These are phyloP conservation scores for Ophiostoma novo-ulmi DNA, from an alignment of 2,329 filamentous ascomycete species.

Conservation along the genomic window DNA sequence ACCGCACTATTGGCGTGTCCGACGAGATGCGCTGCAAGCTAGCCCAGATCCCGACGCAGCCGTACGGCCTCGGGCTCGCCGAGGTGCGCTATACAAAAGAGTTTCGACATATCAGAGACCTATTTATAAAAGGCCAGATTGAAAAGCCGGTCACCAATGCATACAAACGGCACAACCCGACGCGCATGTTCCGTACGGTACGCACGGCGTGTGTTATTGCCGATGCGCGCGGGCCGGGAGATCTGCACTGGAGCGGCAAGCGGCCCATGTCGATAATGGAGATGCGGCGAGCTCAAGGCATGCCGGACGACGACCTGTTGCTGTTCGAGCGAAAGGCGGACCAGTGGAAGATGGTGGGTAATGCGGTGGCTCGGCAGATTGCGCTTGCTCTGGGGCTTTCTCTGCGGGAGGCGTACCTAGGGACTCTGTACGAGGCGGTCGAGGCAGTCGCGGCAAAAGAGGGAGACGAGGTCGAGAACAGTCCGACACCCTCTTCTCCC, in stretches of 20 bases:
- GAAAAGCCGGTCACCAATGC: constrained; percentile 27
- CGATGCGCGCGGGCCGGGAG: constrained; percentile 52
- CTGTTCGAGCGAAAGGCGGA: constrained; percentile 47
- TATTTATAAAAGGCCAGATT: constrained; percentile 36
- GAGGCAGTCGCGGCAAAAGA: neutral
- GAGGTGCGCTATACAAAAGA: constrained; percentile 39
- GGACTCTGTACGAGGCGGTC: constrained; percentile 34
- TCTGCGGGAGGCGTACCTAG: constrained; percentile 54
- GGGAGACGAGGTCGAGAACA: neutral
- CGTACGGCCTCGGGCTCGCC: constrained; percentile 49
- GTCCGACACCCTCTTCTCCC: neutral
- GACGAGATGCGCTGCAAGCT: constrained; percentile 43
- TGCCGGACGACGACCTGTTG: constrained; percentile 64
- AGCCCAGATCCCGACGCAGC: constrained; percentile 54
- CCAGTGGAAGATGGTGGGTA: constrained; percentile 66
- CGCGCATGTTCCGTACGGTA: constrained; percentile 56
- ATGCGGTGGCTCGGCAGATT: constrained; percentile 67
- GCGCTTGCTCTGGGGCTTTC: constrained; percentile 61
- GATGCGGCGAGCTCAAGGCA: constrained; percentile 62
- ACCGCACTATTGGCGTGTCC: constrained; percentile 48
- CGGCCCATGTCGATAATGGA: constrained; percentile 62
- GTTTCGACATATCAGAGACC: constrained; percentile 29
- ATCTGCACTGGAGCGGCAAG: constrained; percentile 62
- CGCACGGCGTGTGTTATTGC: constrained; percentile 48
- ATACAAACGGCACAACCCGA: constrained; percentile 42